Base-by-base conservation (phyloP, 2,329 filamentous ascomycete species). In the Aspergillus transmontanensis region DNA sequence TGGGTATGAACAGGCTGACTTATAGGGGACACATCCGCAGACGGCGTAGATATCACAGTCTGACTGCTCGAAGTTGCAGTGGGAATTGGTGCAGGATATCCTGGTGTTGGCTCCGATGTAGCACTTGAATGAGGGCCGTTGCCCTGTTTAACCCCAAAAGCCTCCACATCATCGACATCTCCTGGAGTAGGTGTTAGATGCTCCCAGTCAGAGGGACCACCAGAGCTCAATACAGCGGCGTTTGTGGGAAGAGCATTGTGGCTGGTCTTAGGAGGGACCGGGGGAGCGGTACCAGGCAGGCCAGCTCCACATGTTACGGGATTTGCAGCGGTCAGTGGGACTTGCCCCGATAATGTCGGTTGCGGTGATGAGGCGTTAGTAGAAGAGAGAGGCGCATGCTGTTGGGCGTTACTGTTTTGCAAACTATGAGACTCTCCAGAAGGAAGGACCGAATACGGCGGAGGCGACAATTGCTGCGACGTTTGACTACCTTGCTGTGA, bases 191-290 rank as follows among this genome's bases (percentile, higher is more conserved):
- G 69, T 6, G 71, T 71, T 61, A 81, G 75, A 67, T 82, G 77
- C 64, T 83, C 81, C 81, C 81, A 83, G 63, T 82, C 81, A 4
- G 81, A 83, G 5, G 81, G 81, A 1, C 76, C 75, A 4, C 80
- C 79, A 50, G 68, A 68, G 1, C 80, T 80, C 39, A 83, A 66
- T 14, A 77, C 78, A 48, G 80, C 79, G 32, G 78, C 57, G 55
- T 70, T 64, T n/a, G 70, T 63, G 16, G 67, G 59, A 21, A 68
- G 61, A 19, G 64, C 39, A 57, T 65, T 66, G n/a, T 69, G 59
- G 43, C 67, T 69, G 14, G 68, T 68, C 45, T 69, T 69, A 21
- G 71, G 71, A 28, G 72, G 68, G 21, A 72, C 58, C 50, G 69
- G 71, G 23, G 71, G 68, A 19, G 69, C 67, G 30, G 63, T 51